Percentiles rank a stretch among this genome's conserved stretches.
Conservation (phyloP, 495 filamentous ascomycete species). For the Acidiella bohemica region DNA sequence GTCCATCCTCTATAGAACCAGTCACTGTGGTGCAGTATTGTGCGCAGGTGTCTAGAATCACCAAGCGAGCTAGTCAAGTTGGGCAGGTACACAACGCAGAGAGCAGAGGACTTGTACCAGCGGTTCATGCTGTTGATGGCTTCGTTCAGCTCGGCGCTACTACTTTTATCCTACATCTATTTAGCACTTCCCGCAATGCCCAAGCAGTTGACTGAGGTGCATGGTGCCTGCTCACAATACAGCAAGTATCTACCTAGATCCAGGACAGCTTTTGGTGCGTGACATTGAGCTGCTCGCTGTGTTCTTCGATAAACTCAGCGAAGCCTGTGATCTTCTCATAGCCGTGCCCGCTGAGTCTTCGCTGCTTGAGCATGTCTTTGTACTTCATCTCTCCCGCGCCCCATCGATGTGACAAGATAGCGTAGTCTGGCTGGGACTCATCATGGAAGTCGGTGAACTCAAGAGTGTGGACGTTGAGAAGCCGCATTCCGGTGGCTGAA, state of each 20-base stretch:
- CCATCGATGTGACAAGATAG: constrained; percentile 18
- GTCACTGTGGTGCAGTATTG: no score
- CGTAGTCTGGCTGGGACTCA: constrained; percentile 2
- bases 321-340: constrained; percentile 9
- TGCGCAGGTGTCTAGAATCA: no score
- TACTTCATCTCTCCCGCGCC: constrained; percentile 8
- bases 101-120: not conserved
- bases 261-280: not conserved
- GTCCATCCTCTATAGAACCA: no score
- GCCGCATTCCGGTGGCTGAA: constrained; percentile 15
- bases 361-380: constrained; percentile 6
- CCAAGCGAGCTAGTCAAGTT: no score
- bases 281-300: no score
- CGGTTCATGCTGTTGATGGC: not conserved
- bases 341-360: not conserved
- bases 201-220: no score
- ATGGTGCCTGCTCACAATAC: no score
- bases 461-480: constrained; percentile 4
- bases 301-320: constrained; percentile 3
- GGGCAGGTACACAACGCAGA: not conserved
- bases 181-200: no score
- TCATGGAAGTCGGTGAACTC: constrained; percentile 10
- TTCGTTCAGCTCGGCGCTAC: not conserved
- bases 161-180: no score
- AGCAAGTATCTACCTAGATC: constrained; percentile 1